Conservation (phyloP, 2,329 filamentous ascomycete genomes). For the Dendryphion nanum region DNA sequence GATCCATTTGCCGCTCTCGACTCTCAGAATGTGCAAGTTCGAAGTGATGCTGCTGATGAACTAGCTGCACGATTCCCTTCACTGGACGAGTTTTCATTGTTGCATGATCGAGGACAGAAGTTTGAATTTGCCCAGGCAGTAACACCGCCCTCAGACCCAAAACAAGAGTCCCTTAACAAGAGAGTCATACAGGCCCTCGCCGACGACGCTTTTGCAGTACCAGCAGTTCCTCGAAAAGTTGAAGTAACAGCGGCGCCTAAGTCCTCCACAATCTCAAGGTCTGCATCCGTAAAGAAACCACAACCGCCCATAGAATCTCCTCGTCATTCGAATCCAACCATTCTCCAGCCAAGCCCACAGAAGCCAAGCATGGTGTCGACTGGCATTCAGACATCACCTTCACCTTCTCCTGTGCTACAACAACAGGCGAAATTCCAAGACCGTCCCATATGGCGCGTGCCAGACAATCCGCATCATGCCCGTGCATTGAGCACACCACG, state of each 20-base stretch:
- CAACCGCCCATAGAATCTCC: conserved; percentile 22
- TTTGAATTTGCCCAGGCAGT: conserved; percentile 69
- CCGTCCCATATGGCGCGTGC: conserved; percentile 56
- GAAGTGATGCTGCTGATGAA: conserved; percentile 66
- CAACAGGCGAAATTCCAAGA: conserved; percentile 42
- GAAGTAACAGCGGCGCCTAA: conserved; percentile 27
- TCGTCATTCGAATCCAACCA: conserved; percentile 23
- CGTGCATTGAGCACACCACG: conserved; percentile 53
- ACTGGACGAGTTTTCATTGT: conserved; percentile 85
- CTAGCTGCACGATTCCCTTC: conserved; percentile 83
- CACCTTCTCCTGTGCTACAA: conserved; percentile 37
- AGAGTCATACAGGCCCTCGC: conserved; percentile 73
- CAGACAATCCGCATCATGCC: conserved; percentile 41
- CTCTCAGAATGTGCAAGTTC: conserved; percentile 53
- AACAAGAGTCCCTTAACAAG: conserved; percentile 58
- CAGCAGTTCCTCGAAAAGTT: conserved; percentile 27
- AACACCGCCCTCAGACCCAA: conserved; percentile 46
- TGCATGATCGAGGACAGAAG: conserved; percentile 79
- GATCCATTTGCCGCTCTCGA: conserved; percentile 94
- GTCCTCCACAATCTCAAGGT: conserved; percentile 30
- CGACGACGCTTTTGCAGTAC: conserved; percentile 75
- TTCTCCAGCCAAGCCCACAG: conserved; percentile 49
- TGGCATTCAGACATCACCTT: conserved; percentile 76
- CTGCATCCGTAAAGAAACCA: conserved; percentile 31
- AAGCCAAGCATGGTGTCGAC: conserved; percentile 61